These are phyloP conservation scores for Pleurostoma richardsiae DNA, from an alignment of 2,329 filamentous ascomycete species.

Conservation along the genomic window DNA sequence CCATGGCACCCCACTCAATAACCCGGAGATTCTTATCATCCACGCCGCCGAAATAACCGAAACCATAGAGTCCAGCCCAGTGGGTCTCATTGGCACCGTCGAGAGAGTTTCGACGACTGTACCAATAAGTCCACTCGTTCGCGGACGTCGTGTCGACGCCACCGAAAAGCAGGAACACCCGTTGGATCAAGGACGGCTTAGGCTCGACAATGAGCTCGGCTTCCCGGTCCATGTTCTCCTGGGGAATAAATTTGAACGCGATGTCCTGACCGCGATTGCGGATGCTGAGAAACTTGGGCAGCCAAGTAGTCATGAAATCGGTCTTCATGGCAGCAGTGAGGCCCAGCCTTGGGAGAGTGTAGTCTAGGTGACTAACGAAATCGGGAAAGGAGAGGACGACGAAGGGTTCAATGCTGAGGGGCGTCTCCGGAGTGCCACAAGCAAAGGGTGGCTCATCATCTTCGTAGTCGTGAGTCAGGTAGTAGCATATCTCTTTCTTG, in stretches of 20 bases:
- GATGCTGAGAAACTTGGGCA: conserved; percentile 5
- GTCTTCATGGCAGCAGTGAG: conserved; percentile 9
- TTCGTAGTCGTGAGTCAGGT: neutral
- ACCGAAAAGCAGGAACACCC: neutral
- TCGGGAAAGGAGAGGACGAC: conserved; percentile 1
- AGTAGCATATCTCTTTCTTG: neutral
- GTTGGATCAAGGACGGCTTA: neutral
- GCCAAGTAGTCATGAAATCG: conserved; percentile 10
- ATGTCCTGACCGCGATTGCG: conserved; percentile 2
- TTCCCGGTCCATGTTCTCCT: neutral
- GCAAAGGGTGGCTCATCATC: neutral
- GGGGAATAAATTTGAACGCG: conserved; percentile 4
- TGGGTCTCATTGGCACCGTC: neutral
- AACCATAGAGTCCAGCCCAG: neutral
- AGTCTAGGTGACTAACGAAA: conserved; percentile 6
- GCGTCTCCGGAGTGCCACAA: neutral
- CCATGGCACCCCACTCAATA: neutral
- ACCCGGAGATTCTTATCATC: neutral
- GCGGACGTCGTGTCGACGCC: neutral
- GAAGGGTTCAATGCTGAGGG: conserved; percentile 1
- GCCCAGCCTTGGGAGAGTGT: conserved; percentile 1
- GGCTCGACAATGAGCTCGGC: neutral
- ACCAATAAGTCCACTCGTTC: neutral
- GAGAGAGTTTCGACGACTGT: neutral
- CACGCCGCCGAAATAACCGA: neutral